Evolutionary conservation across 2,329 filamentous ascomycete species (phyloP).

Genomic region (Coniella vitis): DNA sequence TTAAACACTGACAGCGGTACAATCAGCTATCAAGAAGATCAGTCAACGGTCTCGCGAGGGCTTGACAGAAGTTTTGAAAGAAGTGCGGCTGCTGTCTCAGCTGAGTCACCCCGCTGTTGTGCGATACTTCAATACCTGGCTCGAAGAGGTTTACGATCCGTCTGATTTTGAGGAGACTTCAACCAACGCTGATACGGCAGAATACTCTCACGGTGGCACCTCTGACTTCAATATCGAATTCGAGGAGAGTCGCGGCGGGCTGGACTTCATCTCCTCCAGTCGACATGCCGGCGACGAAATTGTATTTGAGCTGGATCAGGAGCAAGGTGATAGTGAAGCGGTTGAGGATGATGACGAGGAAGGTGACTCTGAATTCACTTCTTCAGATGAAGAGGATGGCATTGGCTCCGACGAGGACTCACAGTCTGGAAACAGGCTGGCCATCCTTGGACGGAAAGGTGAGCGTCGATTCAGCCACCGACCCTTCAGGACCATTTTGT

Average conservation of each 20-base stretch:
- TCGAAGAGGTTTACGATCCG: constrained; percentile 60
- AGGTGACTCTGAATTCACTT: constrained; percentile 37
- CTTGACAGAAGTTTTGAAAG: constrained; percentile 74
- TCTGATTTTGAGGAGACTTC: constrained; percentile 51
- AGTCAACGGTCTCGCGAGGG: constrained; percentile 72
- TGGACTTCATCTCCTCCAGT: constrained; percentile 91
- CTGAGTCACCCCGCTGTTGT: constrained; percentile 84
- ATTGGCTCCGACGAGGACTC: constrained; percentile 24
- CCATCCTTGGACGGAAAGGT: constrained; percentile 19
- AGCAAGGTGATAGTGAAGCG: constrained; percentile 34
- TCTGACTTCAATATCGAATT: constrained; percentile 50
- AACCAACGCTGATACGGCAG: constrained; percentile 33
- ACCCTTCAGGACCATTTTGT: constrained; percentile 66
- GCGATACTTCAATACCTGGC: constrained; percentile 92
- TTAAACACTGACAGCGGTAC: neutral
- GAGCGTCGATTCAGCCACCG: constrained; percentile 34
- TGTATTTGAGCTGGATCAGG: constrained; percentile 65
- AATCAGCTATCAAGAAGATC: constrained; percentile 78
- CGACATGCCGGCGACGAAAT: constrained; percentile 50
- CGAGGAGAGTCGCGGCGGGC: constrained; percentile 65
- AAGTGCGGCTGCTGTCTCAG: constrained; percentile 83
- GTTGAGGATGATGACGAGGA: constrained; percentile 31
- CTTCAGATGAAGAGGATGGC: constrained; percentile 40
- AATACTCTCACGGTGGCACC: constrained; percentile 25
- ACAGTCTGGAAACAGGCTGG: neutral